Evolutionary conservation across 345 rosid species (phyloP), one percentile per base, ranked within the genome.

Genomic region (Eucalyptus regnans): DNA sequence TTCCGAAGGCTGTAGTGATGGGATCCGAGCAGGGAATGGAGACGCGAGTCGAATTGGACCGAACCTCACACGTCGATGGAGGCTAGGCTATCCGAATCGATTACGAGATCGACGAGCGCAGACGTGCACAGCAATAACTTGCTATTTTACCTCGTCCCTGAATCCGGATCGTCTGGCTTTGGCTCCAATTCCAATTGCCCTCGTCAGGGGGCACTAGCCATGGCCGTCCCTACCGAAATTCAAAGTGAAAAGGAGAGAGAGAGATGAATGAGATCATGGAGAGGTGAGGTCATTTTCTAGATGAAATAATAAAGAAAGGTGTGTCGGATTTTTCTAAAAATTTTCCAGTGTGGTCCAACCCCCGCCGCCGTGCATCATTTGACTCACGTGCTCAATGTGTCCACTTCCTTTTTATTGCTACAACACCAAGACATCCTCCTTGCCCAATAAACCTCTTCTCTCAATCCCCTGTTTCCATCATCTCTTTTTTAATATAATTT

Each of bases 321-420:
- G 15, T 11, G 46, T 20, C 25, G 25, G 25, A 9, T 10, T 41
- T 37, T 76, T 41, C 68, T 29, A 9, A 56, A 56, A 0, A 0
- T 17, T 13, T 23, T 12, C 23, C 25, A 7, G 1, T 8, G 76
- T 12, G 86, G 87, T 86, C 87, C 84, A 86, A 89, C 88, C 46
- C 71, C 71, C 90, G 90, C 90, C 90, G 90, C 90, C 90, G 56
- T 50, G 50, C 86, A 86, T 89, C 90, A 89, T 66, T 89, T 89
- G 90, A 89, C 90, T 76, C 88, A 89, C 90, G 90, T 89, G 90
- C 90, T 89, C 46, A 44, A 86, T 62, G 27, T 52, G 46, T 44
- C 60, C 25, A 22, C 51, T 49, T 29, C 37, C 62, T 31, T 44
- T 31, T 46, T 18, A 88, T 41, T 41, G 86, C 86, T 79, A 88